Conservation (phyloP, 768 basidiomycete species). For the Russula virescens region DNA sequence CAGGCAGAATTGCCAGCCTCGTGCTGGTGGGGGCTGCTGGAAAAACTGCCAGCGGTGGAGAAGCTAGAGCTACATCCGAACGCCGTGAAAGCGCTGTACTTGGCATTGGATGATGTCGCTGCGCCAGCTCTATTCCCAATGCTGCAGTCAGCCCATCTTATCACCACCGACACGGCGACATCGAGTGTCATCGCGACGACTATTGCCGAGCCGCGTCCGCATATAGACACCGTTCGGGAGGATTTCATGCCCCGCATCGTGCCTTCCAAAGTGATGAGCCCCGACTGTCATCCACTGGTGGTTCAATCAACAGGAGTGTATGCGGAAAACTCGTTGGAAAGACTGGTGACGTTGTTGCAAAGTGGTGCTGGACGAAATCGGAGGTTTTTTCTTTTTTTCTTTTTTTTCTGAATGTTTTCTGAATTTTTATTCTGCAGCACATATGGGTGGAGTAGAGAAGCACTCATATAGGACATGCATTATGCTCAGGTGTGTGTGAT, state of each 20-base stretch:
- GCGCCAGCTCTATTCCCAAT: constrained; percentile 8
- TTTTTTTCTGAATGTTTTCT: too few relatives aligned
- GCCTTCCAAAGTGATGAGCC: background rate
- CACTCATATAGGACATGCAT: too few relatives aligned
- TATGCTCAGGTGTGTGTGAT: too few relatives aligned
- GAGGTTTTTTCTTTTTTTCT: too few relatives aligned
- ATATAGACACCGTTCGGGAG: background rate
- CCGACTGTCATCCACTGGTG: background rate
- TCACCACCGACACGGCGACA: background rate
- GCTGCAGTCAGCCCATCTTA: background rate
- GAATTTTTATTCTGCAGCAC: too few relatives aligned
- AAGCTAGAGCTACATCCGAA: background rate
- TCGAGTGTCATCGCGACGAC: background rate
- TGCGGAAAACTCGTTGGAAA: background rate
- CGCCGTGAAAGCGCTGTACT: background rate
- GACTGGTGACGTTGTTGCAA: constrained; percentile 4
- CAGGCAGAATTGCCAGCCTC: background rate
- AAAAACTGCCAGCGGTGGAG: constrained; percentile 9
- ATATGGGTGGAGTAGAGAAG: too few relatives aligned
- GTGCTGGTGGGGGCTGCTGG: constrained; percentile 10
- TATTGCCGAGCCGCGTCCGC: background rate
- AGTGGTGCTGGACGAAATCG: background rate
- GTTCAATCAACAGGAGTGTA: background rate
- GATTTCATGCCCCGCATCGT: constrained; percentile 12
- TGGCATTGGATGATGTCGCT: constrained; percentile 4